phyloP scores from a whole-genome alignment of 1,284 basidiomycete species.

The Naganishia sp. region DNA sequence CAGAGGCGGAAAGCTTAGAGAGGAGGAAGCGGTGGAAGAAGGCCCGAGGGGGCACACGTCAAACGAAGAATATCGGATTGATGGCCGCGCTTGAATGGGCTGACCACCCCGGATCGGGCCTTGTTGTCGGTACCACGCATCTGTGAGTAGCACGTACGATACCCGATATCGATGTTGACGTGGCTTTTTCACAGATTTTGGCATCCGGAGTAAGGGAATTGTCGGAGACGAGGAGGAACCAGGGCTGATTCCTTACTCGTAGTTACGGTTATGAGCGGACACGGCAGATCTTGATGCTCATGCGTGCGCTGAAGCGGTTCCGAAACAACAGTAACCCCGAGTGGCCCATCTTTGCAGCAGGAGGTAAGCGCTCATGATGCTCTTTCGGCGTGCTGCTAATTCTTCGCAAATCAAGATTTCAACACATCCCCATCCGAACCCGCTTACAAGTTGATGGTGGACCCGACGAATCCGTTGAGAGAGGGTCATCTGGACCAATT shows the following conservation, averaged over 20 bases:
- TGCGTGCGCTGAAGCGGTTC: slow-evolving; percentile 67
- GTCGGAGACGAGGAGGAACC: not conserved
- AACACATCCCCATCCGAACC: slow-evolving; percentile 86
- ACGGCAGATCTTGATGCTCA: slow-evolving; percentile 62
- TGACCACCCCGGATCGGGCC: slow-evolving; percentile 49
- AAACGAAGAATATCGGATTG: slow-evolving; percentile 79
- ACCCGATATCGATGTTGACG: slow-evolving; percentile 55
- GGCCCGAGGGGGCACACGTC: slow-evolving; percentile 63
- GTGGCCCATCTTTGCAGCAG: slow-evolving; percentile 81
- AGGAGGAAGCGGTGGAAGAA: slow-evolving; percentile 41
- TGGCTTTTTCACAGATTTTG: slow-evolving; percentile 68
- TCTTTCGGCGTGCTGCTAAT: slow-evolving; percentile 15
- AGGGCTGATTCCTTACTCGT: slow-evolving; percentile 18
- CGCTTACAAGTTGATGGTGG: slow-evolving; percentile 73
- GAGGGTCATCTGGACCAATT: slow-evolving; percentile 62
- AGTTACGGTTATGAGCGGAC: slow-evolving; percentile 86
- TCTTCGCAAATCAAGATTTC: slow-evolving; percentile 66
- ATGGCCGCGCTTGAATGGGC: slow-evolving; percentile 66
- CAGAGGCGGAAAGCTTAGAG: slow-evolving; percentile 44
- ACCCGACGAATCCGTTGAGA: slow-evolving; percentile 62
- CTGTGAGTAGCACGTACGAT: slow-evolving; percentile 41
- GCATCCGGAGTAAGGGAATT: slow-evolving; percentile 73
- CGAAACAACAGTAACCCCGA: slow-evolving; percentile 57
- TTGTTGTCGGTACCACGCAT: slow-evolving; percentile 69
- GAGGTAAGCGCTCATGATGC: slow-evolving; percentile 60